Evolutionary conservation across 1,284 basidiomycete species (phyloP).

Genomic region (Puccinia horiana): DNA sequence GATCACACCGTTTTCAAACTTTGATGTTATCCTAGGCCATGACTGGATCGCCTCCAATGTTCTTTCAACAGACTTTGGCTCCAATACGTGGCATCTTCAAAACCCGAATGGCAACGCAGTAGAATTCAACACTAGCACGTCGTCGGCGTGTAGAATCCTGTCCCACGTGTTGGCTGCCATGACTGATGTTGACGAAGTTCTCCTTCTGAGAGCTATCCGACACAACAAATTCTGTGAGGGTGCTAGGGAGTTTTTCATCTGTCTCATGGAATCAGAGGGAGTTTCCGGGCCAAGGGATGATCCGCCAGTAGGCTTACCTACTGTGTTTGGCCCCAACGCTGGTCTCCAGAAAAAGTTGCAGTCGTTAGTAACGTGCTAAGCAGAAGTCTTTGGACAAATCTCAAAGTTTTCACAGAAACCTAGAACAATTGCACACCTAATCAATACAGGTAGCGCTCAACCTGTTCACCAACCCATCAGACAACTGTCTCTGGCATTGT

Average conservation of each 20-base stretch:
- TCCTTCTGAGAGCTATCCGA: background rate
- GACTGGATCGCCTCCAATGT: constrained; percentile 12
- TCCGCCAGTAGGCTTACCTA: background rate
- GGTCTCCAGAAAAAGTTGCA: background rate
- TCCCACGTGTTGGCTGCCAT: background rate
- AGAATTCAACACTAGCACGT: background rate
- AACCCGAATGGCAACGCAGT: background rate
- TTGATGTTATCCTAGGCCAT: constrained; percentile 8
- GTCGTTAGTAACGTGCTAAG: background rate
- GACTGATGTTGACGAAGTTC: background rate
- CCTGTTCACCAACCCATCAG: constrained; percentile 1
- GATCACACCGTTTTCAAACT: background rate
- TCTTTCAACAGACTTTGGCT: background rate
- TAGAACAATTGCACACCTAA: constrained; percentile 9
- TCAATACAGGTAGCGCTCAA: background rate
- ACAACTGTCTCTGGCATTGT: constrained; percentile 6
- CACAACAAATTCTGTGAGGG: constrained; percentile 7
- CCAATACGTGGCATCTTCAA: background rate
- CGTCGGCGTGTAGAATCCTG: background rate
- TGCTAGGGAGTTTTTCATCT: constrained; percentile 15
- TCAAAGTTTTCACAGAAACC: background rate
- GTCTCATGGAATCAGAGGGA: constrained; percentile 14
- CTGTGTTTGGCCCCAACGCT: background rate
- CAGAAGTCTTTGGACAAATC: background rate
- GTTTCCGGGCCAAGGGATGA: constrained; percentile 25